Evolutionary conservation across 2,329 filamentous ascomycete genomes (phyloP).

Genomic region (Fusarium sp.): DNA sequence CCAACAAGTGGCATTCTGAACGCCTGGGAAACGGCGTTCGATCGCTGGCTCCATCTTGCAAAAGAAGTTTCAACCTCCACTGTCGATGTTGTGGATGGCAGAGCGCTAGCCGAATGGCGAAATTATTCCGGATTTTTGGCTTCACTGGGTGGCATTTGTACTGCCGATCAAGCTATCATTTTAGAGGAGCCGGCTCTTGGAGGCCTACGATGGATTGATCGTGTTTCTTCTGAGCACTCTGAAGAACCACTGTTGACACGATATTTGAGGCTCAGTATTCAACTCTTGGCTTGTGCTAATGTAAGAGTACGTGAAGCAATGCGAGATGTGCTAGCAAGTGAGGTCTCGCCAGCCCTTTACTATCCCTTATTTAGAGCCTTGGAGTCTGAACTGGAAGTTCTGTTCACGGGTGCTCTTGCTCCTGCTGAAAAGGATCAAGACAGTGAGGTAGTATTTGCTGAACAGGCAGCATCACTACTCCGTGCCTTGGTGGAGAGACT

Average conservation of each 20-base stretch:
- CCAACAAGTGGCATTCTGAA: conserved; percentile 75
- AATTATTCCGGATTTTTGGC: conserved; percentile 77
- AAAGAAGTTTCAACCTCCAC: conserved; percentile 70
- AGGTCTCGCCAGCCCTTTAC: conserved; percentile 72
- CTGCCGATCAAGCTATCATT: conserved; percentile 67
- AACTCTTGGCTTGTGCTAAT: conserved; percentile 73
- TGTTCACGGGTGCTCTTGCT: conserved; percentile 69
- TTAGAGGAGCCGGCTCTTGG: conserved; percentile 69
- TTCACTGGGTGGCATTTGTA: conserved; percentile 74
- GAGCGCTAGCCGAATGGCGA: conserved; percentile 71
- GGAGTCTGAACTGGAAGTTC: conserved; percentile 71
- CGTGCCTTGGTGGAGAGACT: conserved; percentile 73
- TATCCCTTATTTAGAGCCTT: conserved; percentile 73
- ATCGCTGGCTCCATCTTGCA: conserved; percentile 73
- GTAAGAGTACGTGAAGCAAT: conserved; percentile 75
- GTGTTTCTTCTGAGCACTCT: conserved; percentile 67
- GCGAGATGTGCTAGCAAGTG: conserved; percentile 73
- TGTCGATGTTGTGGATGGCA: conserved; percentile 66
- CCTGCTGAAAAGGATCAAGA: conserved; percentile 66
- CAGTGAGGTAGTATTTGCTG: conserved; percentile 73
- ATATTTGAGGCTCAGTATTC: conserved; percentile 73
- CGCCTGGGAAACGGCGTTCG: conserved; percentile 75
- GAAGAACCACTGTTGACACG: conserved; percentile 71
- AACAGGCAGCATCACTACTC: conserved; percentile 74
- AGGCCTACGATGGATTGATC: conserved; percentile 74